Percentiles rank a stretch among this genome's conserved stretches.
These are phyloP conservation scores for Spergularia marina DNA, from an alignment of 148 eudicot genomes.

Conservation along the genomic window DNA sequence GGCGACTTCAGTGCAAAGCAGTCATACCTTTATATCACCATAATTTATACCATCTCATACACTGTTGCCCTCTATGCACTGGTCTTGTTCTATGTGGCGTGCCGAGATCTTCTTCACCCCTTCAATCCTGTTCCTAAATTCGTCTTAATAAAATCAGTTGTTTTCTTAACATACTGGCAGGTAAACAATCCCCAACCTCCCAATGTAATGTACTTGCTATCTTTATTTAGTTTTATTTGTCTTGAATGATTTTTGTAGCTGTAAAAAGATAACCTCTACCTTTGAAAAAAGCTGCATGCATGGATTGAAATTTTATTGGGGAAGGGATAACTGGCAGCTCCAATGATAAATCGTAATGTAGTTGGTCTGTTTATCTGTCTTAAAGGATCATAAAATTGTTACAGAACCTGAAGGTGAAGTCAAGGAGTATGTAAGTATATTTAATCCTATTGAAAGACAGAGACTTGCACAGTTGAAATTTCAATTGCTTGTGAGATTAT, in stretches of 20 bases:
- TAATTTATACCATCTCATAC: conserved; percentile 86
- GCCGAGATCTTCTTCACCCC: conserved; percentile 92
- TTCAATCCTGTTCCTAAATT: conserved; percentile 98
- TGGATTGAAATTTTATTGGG: background rate
- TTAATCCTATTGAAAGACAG: too few species aligned
- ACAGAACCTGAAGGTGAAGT: too few species aligned
- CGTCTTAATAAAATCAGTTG: conserved; percentile 88
- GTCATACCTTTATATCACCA: conserved; percentile 89
- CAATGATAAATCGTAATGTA: too few species aligned
- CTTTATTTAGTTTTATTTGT: background rate
- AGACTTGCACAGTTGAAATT: too few species aligned
- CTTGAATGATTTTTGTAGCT: background rate
- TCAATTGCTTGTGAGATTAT: too few species aligned
- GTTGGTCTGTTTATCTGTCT: too few species aligned
- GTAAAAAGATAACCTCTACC: background rate
- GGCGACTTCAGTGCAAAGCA: conserved; percentile 85
- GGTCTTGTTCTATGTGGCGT: conserved; percentile 92
- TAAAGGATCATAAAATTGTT: too few species aligned
- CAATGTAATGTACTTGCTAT: background rate
- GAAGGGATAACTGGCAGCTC: background rate
- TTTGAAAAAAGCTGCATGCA: background rate
- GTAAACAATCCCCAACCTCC: conserved; percentile 29
- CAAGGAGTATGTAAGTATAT: too few species aligned
- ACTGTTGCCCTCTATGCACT: conserved; percentile 84
- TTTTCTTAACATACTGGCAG: conserved; percentile 99